Evolutionary conservation across 2,329 filamentous ascomycete species (phyloP).

Genomic region (Cladophialophora bantiana): DNA sequence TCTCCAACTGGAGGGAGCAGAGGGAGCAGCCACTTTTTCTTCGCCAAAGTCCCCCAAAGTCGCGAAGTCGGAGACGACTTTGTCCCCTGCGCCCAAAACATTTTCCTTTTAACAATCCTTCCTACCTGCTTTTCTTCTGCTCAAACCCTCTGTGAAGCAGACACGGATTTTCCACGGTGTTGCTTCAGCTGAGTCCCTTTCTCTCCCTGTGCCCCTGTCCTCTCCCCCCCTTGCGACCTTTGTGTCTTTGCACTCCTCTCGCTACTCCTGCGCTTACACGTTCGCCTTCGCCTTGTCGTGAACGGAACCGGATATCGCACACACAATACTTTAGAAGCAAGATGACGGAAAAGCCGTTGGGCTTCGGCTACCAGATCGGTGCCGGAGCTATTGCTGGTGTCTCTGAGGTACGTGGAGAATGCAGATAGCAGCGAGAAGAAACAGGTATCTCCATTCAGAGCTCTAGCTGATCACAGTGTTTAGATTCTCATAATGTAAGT

Average conservation of each 20-base stretch:
- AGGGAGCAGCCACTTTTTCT: constrained; percentile 5
- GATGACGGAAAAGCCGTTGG: constrained; percentile 72
- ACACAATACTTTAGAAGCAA: constrained; percentile 20
- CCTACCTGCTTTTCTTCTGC: neutral
- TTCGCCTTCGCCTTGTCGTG: neutral
- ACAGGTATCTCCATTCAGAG: neutral
- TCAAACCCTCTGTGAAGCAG: neutral
- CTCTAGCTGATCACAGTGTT: constrained; percentile 18
- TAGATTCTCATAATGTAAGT: constrained; percentile 88
- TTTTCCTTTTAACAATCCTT: neutral
- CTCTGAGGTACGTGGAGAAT: constrained; percentile 75
- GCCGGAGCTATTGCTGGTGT: constrained; percentile 97
- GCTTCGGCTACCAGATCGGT: constrained; percentile 93
- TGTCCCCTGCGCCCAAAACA: constrained; percentile 6
- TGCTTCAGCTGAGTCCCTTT: neutral
- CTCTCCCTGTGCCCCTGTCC: neutral
- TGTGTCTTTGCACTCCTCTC: neutral
- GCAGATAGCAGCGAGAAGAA: neutral
- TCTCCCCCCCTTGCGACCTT: constrained; percentile 1
- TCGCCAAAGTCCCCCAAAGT: neutral
- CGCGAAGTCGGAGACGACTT: constrained; percentile 10
- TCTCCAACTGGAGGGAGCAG: constrained; percentile 14
- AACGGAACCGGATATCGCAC: constrained; percentile 22
- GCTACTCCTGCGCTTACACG: neutral
- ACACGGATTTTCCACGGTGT: neutral